phyloP scores from a whole-genome alignment of 2,329 filamentous ascomycete genomes.

The Coniochaeta sp. region DNA sequence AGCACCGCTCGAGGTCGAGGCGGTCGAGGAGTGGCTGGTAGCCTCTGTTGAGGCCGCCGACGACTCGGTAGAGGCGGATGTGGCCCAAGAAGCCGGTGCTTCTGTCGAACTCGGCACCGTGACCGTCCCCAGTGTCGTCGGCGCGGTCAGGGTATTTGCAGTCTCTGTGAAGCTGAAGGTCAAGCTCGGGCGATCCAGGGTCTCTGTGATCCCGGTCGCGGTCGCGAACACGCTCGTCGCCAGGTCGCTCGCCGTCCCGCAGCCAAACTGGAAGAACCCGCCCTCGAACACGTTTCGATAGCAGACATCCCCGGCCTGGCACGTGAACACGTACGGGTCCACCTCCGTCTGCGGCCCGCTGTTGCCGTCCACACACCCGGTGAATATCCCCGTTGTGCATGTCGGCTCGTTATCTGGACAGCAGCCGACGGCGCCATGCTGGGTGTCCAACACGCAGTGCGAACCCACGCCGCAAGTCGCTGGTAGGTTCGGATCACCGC shows the following conservation, averaged over 20 bases:
- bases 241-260: slow-evolving; percentile 39
- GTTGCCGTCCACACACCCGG: slow-evolving; percentile 46
- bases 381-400: slow-evolving; percentile 50
- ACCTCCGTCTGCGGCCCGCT: slow-evolving; percentile 40
- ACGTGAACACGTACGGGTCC: slow-evolving; percentile 51
- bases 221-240: slow-evolving; percentile 40
- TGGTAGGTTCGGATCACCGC: slow-evolving; percentile 40
- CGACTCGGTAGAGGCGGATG: background rate
- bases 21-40: slow-evolving; percentile 5
- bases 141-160: slow-evolving; percentile 28
- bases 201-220: slow-evolving; percentile 32
- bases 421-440: slow-evolving; percentile 43
- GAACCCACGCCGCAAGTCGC: slow-evolving; percentile 51
- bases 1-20: slow-evolving; percentile 5
- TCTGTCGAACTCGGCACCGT: background rate
- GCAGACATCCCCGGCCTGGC: slow-evolving; percentile 41
- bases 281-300: slow-evolving; percentile 48
- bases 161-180: slow-evolving; percentile 31
- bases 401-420: slow-evolving; percentile 41
- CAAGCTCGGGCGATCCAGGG: slow-evolving; percentile 28
- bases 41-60: slow-evolving; percentile 5
- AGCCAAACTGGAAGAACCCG: slow-evolving; percentile 50
- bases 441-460: slow-evolving; percentile 47
- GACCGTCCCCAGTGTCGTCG: slow-evolving; percentile 30
- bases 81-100: background rate